A percentile compares a stretch with the other conserved stretches of the same genome.
phyloP scores from a whole-genome alignment of 2,329 filamentous ascomycete genomes.

The Talaromyces sp. region DNA sequence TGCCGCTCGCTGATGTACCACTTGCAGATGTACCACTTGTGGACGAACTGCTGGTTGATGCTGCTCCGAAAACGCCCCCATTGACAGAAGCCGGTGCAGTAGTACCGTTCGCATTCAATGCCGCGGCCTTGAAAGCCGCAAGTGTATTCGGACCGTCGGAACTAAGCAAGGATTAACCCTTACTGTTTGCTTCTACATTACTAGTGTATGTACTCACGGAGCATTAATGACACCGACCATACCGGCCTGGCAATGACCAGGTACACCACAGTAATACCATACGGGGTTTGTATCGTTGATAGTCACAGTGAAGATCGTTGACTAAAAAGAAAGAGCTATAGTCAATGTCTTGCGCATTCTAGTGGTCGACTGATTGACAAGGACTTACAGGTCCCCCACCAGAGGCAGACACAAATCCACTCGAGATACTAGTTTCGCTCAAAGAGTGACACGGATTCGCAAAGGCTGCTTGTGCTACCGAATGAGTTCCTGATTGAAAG shows the following conservation, averaged over 20 bases:
- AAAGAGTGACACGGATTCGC: constrained; percentile 49
- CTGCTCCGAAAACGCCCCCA: constrained; percentile 7
- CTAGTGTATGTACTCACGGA: constrained; percentile 21
- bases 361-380: no score
- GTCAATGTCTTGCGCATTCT: background rate
- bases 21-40: background rate
- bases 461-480: constrained; percentile 50
- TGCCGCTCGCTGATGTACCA: no score
- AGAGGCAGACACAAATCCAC: constrained; percentile 31
- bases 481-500: constrained; percentile 50
- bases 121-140: constrained; percentile 1
- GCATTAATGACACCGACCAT: constrained; percentile 77
- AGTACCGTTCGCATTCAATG: background rate
- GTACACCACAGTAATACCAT: constrained; percentile 77
- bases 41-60: background rate
- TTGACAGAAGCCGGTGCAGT: background rate
- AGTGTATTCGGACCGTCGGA: constrained; percentile 5
- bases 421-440: constrained; percentile 21
- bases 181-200: background rate
- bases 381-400: constrained; percentile 41
- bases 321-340: background rate
- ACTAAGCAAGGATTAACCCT: background rate
- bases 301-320: constrained; percentile 59
- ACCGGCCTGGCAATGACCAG: constrained; percentile 67
- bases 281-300: constrained; percentile 67